Conservation (phyloP, 2,329 filamentous ascomycete genomes). For the Hortaea werneckii region DNA sequence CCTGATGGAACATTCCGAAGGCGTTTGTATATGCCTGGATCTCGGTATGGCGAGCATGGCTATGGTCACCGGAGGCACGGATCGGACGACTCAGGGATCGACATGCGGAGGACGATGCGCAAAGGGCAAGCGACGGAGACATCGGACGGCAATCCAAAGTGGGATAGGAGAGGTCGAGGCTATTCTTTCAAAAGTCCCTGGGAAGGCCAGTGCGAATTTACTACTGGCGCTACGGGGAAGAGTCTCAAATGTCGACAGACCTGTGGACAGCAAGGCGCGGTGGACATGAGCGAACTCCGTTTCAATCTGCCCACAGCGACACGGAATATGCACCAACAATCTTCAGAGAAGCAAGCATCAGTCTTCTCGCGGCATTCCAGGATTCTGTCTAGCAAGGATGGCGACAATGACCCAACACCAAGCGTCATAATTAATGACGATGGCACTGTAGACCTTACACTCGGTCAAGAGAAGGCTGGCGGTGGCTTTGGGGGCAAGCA, state of each 20-base stretch:
- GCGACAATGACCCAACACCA: conserved; percentile 7
- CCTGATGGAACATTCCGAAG: conserved; percentile 32
- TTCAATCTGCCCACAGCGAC: conserved; percentile 68
- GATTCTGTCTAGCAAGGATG: conserved; percentile 1
- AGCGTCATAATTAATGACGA: conserved; percentile 22
- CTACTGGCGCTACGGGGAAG: conserved; percentile 64
- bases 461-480: conserved; percentile 75
- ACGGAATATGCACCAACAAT: conserved; percentile 12
- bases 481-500: conserved; percentile 77
- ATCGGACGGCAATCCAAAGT: conserved; percentile 1
- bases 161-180: conserved; percentile 44
- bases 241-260: conserved; percentile 24
- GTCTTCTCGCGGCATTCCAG: conserved; percentile 11
- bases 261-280: conserved; percentile 19
- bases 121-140: conserved; percentile 10
- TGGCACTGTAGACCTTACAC: conserved; percentile 55
- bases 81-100: conserved; percentile 5
- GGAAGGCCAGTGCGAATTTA: conserved; percentile 79
- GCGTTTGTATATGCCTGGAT: conserved; percentile 40
- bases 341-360: conserved; percentile 21
- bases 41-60: conserved; percentile 27
- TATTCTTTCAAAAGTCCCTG: conserved; percentile 80
- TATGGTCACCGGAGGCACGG: conserved; percentile 30
- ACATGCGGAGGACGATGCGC: conserved; percentile 9
- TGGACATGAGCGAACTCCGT: conserved; percentile 68